phyloP scores from a whole-genome alignment of 2,329 filamentous ascomycete genomes.

The Helotiales sp. region DNA sequence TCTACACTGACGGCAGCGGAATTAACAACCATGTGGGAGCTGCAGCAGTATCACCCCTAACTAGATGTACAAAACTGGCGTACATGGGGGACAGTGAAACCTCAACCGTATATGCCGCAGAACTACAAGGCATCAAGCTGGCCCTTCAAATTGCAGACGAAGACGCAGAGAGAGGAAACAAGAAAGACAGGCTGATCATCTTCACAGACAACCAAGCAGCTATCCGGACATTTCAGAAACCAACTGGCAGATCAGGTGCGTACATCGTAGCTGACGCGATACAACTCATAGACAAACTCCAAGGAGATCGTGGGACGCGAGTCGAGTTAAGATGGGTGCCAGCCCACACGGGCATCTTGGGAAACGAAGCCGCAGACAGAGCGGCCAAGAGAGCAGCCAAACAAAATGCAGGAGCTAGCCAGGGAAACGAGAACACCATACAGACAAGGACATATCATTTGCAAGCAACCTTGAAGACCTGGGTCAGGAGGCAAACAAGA shows the following conservation, averaged over 20 bases:
- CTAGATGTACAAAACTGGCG: not conserved
- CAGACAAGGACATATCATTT: slow-evolving; percentile 1
- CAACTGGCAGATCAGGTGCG: slow-evolving; percentile 7
- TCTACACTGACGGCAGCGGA: not conserved
- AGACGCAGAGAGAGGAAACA: slow-evolving; percentile 16
- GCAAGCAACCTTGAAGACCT: not conserved
- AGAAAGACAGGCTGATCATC: not conserved
- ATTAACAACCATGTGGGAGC: slow-evolving; percentile 23
- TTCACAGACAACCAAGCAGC: slow-evolving; percentile 11
- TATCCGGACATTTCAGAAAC: slow-evolving; percentile 9
- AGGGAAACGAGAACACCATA: slow-evolving; percentile 1
- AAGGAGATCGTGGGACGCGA: slow-evolving; percentile 6
- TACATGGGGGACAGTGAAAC: too few relatives aligned
- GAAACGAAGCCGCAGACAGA: too few relatives aligned
- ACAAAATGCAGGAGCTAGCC: slow-evolving; percentile 1
- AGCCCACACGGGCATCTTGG: too few relatives aligned
- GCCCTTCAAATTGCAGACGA: slow-evolving; percentile 26
- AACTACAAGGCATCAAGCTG: slow-evolving; percentile 29
- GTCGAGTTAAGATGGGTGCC: slow-evolving; percentile 18
- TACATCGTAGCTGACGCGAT: slow-evolving; percentile 13
- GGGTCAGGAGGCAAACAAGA: not conserved
- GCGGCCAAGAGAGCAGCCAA: not conserved
- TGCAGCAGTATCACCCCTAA: not conserved
- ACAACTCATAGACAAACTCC: slow-evolving; percentile 12
- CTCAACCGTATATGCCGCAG: slow-evolving; percentile 35